Base-by-base conservation (phyloP, 2,329 filamentous ascomycete species). In the Monilinia polystroma region DNA sequence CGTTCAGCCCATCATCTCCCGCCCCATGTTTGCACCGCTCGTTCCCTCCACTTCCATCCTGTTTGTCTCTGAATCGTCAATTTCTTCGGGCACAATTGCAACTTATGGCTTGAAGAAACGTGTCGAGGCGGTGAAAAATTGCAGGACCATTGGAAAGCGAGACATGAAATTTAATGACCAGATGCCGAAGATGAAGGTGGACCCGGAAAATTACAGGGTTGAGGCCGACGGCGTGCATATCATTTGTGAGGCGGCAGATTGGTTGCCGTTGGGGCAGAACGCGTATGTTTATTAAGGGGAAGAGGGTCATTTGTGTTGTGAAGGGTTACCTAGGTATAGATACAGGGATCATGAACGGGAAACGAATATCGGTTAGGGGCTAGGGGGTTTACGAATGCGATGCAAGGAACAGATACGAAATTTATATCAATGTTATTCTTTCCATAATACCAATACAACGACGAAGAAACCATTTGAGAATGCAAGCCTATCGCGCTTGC, bases 161-260 rank as follows among this genome's bases (percentile, higher is more conserved):
- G 91, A 97, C 78, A 97, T 97, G 93, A 93, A 92, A 75, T 93
- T 87, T 78, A 97, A 97, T 77, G 87, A 92, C 75, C 79, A 79
- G 65, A 92, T 87, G 86, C 94, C 94, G 18, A 87, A 84, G 80
- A 97, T 98, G 91, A 87, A 82, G 73, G 93, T 98, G 68, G 93
- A 98, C 77, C 91, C 94, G 6, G 94, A 98, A 83, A 88, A 85
- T 74, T 98, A 97, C 80, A 85, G 82, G 20, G 93, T 97, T 35
- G 88, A 94, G 80, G 93, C 93, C 1, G 92, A 97, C 78, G 93
- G 91, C 0, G 79, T 85, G 77, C 80, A 88, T 47, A 93, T 90
- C 75, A 84, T 81, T 53, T 92, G 92, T 0, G 91, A 90, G 78
- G 91, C 93, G 4, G 86, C 90, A 29, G 82, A 82, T 35, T 82